Conservation (phyloP, 2,329 filamentous ascomycete species). For the Penicillium sp. region DNA sequence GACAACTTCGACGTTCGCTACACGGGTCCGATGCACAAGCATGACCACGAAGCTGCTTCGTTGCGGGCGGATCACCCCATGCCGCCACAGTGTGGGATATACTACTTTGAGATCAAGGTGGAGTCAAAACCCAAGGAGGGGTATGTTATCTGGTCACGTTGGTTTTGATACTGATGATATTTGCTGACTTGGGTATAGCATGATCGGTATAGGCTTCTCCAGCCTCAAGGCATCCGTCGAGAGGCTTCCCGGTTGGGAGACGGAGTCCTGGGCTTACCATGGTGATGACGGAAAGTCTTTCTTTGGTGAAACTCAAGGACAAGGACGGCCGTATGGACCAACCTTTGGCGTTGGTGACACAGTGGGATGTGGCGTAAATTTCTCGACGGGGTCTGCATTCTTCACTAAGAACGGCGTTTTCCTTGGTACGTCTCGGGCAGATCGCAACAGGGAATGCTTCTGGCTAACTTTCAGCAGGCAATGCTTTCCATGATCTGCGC, state of each 20-base stretch:
- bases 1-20: slow-evolving; percentile 70
- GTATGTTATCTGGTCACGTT: slow-evolving; percentile 45
- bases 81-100: slow-evolving; percentile 85
- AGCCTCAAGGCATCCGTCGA: slow-evolving; percentile 57
- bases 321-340: slow-evolving; percentile 56
- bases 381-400: slow-evolving; percentile 58
- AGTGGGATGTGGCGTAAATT: slow-evolving; percentile 63
- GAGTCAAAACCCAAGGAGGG: slow-evolving; percentile 64
- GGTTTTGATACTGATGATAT: neutral
- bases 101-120: slow-evolving; percentile 80
- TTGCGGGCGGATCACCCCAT: slow-evolving; percentile 82
- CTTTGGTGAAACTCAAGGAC: slow-evolving; percentile 53
- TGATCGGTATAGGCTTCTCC: slow-evolving; percentile 58
- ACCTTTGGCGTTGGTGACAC: slow-evolving; percentile 58
- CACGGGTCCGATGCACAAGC: slow-evolving; percentile 53
- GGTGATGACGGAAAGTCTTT: slow-evolving; percentile 65
- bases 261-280: slow-evolving; percentile 63
- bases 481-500: slow-evolving; percentile 46
- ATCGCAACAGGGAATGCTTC: neutral
- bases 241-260: slow-evolving; percentile 62
- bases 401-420: slow-evolving; percentile 63
- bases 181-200: slow-evolving; percentile 21
- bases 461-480: slow-evolving; percentile 49
- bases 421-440: slow-evolving; percentile 45
- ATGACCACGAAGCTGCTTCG: slow-evolving; percentile 72